These are phyloP conservation scores for Solanum bulbocastanum DNA, from an alignment of 257 asterid species.

Conservation along the genomic window DNA sequence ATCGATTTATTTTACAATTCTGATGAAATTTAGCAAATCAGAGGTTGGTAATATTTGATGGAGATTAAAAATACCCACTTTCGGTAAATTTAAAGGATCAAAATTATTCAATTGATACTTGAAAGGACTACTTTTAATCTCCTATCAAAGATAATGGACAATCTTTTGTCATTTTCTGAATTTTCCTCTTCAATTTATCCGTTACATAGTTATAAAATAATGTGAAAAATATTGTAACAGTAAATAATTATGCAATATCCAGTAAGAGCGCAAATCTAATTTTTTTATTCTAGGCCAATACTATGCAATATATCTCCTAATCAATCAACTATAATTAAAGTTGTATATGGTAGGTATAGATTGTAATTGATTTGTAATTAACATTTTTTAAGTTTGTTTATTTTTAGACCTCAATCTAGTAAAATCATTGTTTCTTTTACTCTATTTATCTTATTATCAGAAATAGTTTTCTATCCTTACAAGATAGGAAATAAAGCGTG, in stretches of 20 bases:
- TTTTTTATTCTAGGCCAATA: neutral
- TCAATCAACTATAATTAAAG: neutral
- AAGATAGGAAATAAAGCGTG: too few species aligned
- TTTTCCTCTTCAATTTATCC: neutral
- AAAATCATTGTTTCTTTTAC: fast-evolving
- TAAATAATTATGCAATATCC: neutral
- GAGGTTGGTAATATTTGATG: neutral
- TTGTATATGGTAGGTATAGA: neutral
- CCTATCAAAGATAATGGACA: neutral
- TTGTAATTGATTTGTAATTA: neutral
- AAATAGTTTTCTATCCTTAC: neutral
- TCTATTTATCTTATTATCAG: too few species aligned
- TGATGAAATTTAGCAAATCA: neutral
- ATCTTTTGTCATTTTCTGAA: neutral
- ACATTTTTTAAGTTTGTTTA: neutral
- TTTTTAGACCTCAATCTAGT: neutral
- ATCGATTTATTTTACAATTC: fast-evolving
- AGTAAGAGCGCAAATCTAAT: neutral
- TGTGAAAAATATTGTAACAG: neutral
- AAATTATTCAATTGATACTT: neutral
- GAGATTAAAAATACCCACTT: neutral
- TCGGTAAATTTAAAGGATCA: neutral
- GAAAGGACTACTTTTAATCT: neutral
- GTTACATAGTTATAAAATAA: neutral
- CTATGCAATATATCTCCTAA: neutral